Conservation (phyloP, 306 rosid species). For the Rosa chinensis region DNA sequence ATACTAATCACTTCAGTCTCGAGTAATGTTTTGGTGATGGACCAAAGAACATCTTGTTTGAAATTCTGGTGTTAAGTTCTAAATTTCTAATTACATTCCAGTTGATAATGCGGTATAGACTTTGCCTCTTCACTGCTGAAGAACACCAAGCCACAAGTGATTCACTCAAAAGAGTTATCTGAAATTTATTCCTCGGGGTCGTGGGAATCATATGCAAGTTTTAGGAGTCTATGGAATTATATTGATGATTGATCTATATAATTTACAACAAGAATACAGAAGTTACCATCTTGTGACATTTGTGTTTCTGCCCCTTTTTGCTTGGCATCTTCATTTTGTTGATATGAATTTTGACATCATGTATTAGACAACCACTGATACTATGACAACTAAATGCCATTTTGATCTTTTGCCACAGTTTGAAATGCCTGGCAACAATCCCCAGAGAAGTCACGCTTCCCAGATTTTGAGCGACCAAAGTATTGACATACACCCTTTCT, state of each 20-base stretch:
- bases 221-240: neutral
- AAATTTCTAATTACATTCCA: neutral
- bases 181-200: neutral
- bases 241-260: neutral
- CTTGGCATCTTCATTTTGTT: neutral
- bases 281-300: neutral
- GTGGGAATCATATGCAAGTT: neutral
- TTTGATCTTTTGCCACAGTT: conserved; percentile 42
- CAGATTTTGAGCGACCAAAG: conserved; percentile 24
- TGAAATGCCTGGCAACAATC: conserved; percentile 73
- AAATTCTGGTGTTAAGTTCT: neutral
- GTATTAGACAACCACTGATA: neutral
- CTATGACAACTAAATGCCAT: conserved; percentile 16
- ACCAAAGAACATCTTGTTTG: neutral
- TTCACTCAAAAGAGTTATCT: neutral
- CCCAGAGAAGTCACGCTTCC: conserved; percentile 49
- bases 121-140: neutral
- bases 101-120: neutral
- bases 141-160: neutral
- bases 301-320: neutral
- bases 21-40: neutral
- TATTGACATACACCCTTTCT: conserved; percentile 32
- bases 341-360: neutral
- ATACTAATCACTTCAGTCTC: neutral
- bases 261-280: neutral